Base-by-base conservation (phyloP, 2,329 filamentous ascomycete genomes). In the Sclerotinia subarctica region DNA sequence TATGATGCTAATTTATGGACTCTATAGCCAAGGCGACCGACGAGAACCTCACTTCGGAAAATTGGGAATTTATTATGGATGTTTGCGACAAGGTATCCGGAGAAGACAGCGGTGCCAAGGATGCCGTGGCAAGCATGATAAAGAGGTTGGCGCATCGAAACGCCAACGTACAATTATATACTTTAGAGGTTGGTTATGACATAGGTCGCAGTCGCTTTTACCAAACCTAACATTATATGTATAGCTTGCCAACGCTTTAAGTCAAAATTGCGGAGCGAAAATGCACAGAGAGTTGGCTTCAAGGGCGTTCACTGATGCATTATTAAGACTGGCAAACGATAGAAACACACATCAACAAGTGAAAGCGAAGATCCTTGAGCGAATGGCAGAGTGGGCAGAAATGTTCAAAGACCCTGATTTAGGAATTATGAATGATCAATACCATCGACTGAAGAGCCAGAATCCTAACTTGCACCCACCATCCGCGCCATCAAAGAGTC, bases 391-490 rank as follows among this genome's bases (percentile, higher is more conserved):
- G 72, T 99, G 95, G 95, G 89, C 91, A 68, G 92, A 95, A 76
- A 96, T 97, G 92, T 98, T 98, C 78, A 86, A 86, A 70, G 93
- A 97, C 77, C 87, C 93, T 15, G 94, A 97, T 77, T 86, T 99
- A 70, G 95, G 95, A 24, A 96, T 99, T 78, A 99, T 99, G 95
- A 91, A 94, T 78, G 92, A 96, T 77, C 94, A 94, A 69, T 98
- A 94, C 79, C 89, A 89, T 81, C 92, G 90, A 78, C 83, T 98
- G 71, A 96, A 97, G 83, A 82, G 83, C 79, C 81, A 79, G 86
- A 94, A 99, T 81, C 95, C 95, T 3, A 94, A 92, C 72, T 81
- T 99, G 66, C 92, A 96, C 71, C 86, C 94, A 21, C 95, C 95
- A 0, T 97, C 93, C 67, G 96, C 96, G 72, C 95, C 95, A 4